These are phyloP conservation scores for Aurifilum marmelostoma DNA, from an alignment of 2,329 filamentous ascomycete species.

Conservation along the genomic window DNA sequence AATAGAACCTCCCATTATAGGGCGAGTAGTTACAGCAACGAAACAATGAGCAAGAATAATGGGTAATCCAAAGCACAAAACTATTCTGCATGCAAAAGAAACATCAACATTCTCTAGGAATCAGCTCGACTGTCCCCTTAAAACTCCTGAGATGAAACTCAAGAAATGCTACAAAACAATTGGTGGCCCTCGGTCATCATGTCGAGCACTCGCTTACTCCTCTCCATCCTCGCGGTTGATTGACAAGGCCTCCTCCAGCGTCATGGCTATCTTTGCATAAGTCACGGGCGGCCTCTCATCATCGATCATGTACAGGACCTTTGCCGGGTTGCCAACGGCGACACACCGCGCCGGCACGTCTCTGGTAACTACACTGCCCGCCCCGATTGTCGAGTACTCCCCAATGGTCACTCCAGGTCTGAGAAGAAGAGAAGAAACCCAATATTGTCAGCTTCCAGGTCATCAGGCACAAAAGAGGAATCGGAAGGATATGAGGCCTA, in stretches of 20 bases:
- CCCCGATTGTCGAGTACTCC: conserved; percentile 37
- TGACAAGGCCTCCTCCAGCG: conserved; percentile 31
- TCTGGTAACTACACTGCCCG: conserved; percentile 36
- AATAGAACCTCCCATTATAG: no score
- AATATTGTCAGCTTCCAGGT: conserved; percentile 11
- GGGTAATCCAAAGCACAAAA: background rate
- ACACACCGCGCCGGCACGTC: conserved; percentile 35
- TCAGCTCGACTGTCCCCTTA: background rate
- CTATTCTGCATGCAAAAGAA: background rate
- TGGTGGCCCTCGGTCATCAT: background rate
- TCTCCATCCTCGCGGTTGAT: conserved; percentile 6
- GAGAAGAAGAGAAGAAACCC: background rate
- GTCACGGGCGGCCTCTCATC: conserved; percentile 16
- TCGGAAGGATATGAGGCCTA: conserved; percentile 26
- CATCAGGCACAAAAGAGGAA: background rate
- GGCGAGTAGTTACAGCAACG: no score
- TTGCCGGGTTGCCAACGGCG: conserved; percentile 36
- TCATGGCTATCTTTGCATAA: conserved; percentile 16
- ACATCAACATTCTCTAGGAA: background rate
- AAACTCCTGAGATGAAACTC: background rate
- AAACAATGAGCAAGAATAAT: background rate
- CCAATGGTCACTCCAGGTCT: conserved; percentile 39
- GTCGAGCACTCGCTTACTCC: background rate
- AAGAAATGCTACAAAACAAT: background rate
- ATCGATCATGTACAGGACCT: conserved; percentile 29